Evolutionary conservation across 2,329 filamentous ascomycete genomes (phyloP), one percentile per base, ranked within the genome.

Genomic region (Pyrenochaeta sp.): DNA sequence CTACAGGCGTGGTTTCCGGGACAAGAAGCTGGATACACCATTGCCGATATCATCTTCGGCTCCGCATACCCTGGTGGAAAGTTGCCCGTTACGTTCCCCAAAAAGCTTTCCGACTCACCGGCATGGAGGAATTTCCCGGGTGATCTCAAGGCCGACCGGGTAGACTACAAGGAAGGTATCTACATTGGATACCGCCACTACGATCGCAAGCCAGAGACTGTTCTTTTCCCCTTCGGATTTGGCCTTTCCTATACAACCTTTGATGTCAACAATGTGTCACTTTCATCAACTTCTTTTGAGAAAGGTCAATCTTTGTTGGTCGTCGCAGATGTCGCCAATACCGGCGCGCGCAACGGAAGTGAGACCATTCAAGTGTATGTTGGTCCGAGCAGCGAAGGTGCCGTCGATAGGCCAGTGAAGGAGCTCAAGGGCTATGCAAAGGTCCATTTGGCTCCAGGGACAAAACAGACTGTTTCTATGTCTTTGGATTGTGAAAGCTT

Each of bases 1-100:
- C 75, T 90, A 0, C 88, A 90, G 66, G 87, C 90, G 69, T 90
- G 90, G 76, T 91, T 90, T 64, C 86, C 86, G 10, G 87, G 85
- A 0, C 86, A 89, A 62, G 77, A 89, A 74, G 86, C 86, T 14
- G 87, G 86, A 0, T 78, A 86, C 56, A 86, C 87, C 1, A 81
- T 89, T 2, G 85, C 86, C 0, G 84, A 88, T 56, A 78, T 89
- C 21, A 76, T 89, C 2, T 87, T 86, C 63, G 87, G 87, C n/a
- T 77, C 83, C 45, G 80, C 81, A 51, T 87, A 86, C 70, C 87
- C 87, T 0, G 85, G 82, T 0, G 86, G 86, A 29, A 87, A 83
- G 69, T 79, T 89, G 14, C 81, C 82, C 1, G 83, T 90, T 36
- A 84, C 83, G 20, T 87, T 90, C 69, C 87, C 87, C 1, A 82